Evolutionary conservation across 108 stramenopile genomes (phyloP).

Genomic region (Cylindrotheca closterium): DNA sequence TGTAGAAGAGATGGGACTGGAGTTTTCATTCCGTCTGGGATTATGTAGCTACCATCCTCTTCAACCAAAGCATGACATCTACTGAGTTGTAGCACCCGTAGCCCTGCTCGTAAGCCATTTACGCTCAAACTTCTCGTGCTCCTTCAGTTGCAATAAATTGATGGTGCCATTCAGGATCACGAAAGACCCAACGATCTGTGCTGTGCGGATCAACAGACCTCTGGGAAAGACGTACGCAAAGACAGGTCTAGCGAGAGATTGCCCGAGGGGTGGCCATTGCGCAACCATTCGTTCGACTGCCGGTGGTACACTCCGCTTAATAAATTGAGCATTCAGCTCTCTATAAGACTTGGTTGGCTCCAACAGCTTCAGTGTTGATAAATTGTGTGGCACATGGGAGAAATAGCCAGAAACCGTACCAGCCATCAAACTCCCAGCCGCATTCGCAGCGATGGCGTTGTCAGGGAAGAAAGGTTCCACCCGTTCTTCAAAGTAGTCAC

Average conservation of each 20-base stretch:
- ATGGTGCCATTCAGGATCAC: constrained; percentile 79
- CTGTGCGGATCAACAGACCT: constrained; percentile 67
- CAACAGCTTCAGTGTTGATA: constrained; percentile 66
- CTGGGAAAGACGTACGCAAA: constrained; percentile 45
- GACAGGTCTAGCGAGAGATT: constrained; percentile 18
- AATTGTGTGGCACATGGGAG: constrained; percentile 75
- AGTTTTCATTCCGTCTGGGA: too few relatives aligned
- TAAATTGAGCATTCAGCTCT: constrained; percentile 42
- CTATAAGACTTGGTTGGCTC: constrained; percentile 41
- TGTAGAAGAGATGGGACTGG: too few relatives aligned
- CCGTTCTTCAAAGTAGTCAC: constrained; percentile 76
- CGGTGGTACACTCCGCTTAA: constrained; percentile 36
- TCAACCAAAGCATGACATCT: too few relatives aligned
- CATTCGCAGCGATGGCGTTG: constrained; percentile 46
- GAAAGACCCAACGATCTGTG: constrained; percentile 79
- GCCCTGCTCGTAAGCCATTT: too few relatives aligned
- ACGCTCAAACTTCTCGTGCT: constrained; percentile 28
- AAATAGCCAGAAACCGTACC: constrained; percentile 74
- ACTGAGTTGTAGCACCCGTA: too few relatives aligned
- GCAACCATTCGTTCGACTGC: constrained; percentile 25
- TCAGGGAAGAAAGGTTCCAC: constrained; percentile 16
- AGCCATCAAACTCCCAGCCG: constrained; percentile 47
- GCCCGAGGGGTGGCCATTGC: constrained; percentile 15
- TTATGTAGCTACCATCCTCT: too few relatives aligned
- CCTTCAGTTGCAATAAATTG: constrained; percentile 37